Evolutionary conservation across 257 asterid genomes (phyloP).

Genomic region (Anisodus tanguticus): DNA sequence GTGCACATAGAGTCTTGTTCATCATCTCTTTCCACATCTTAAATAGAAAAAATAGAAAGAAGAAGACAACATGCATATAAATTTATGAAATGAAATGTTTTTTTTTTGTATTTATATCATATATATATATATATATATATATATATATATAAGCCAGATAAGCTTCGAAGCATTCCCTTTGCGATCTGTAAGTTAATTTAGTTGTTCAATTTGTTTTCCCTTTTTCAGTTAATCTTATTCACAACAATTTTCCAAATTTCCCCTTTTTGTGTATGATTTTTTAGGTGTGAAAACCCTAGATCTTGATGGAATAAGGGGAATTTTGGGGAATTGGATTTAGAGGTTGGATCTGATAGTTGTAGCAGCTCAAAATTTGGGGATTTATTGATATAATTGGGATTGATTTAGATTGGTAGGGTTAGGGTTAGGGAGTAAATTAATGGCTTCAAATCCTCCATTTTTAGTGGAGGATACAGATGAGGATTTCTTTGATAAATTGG

Average conservation of each 20-base stretch:
- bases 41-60: too few relatives aligned
- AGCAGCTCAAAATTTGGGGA: too few relatives aligned
- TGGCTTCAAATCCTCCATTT: constrained; percentile 97
- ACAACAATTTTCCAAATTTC: constrained; percentile 33
- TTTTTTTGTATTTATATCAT: too few relatives aligned
- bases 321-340: neutral
- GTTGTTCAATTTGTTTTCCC: constrained; percentile 27
- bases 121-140: neutral
- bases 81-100: too few relatives aligned
- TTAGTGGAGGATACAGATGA: constrained; percentile 97
- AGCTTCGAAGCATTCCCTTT: constrained; percentile 36
- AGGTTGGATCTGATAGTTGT: too few relatives aligned
- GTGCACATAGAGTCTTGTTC: too few relatives aligned
- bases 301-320: constrained; percentile 42
- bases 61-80: too few relatives aligned
- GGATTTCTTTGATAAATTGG: constrained; percentile 93
- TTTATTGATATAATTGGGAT: neutral
- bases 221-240: neutral
- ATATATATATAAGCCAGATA: neutral
- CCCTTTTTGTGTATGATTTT: too few relatives aligned
- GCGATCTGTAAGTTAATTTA: constrained; percentile 61
- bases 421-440: constrained; percentile 43
- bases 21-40: too few relatives aligned
- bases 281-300: constrained; percentile 56
- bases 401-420: constrained; percentile 3